Evolutionary conservation across 2,329 filamentous ascomycete genomes (phyloP).

Genomic region (Penicillium psychrosexuale): DNA sequence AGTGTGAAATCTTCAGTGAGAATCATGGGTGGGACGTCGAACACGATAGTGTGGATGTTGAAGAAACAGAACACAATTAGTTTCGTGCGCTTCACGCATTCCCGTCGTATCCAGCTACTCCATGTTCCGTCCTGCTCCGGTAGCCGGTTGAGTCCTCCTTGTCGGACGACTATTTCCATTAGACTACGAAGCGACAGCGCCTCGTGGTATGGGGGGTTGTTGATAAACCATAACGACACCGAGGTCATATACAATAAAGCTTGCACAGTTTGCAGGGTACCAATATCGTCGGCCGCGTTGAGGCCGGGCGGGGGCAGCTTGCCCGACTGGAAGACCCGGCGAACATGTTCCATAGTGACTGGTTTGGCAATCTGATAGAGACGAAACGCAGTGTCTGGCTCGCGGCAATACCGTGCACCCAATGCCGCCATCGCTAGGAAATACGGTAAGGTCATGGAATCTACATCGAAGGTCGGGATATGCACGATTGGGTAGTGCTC

Average conservation of each 20-base stretch:
- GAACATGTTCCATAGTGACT: conserved; percentile 33
- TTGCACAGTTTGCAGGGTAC: conserved; percentile 30
- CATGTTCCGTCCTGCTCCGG: conserved; percentile 31
- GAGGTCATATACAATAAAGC: conserved; percentile 29
- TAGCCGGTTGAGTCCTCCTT: conserved; percentile 29
- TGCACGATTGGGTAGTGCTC: conserved; percentile 36
- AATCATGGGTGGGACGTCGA: conserved; percentile 32
- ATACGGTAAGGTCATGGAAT: conserved; percentile 24
- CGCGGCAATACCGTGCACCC: conserved; percentile 33
- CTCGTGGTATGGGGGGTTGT: conserved; percentile 32
- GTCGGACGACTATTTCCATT: conserved; percentile 30
- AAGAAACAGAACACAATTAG: conserved; percentile 37
- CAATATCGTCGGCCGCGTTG: conserved; percentile 20
- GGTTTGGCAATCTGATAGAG: conserved; percentile 33
- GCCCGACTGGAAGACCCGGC: conserved; percentile 28
- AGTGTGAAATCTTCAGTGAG: conserved; percentile 31
- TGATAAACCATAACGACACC: conserved; percentile 32
- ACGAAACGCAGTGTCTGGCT: conserved; percentile 33
- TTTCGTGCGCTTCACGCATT: conserved; percentile 32
- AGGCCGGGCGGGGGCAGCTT: conserved; percentile 4
- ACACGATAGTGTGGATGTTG: conserved; percentile 38
- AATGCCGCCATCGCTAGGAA: conserved; percentile 34
- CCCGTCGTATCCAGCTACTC: conserved; percentile 33
- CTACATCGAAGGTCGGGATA: conserved; percentile 31
- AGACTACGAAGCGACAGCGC: conserved; percentile 28